These are phyloP conservation scores for Backusella liffmaniae DNA, from an alignment of 192 early-diverging fungal genomes.

Conservation along the genomic window DNA sequence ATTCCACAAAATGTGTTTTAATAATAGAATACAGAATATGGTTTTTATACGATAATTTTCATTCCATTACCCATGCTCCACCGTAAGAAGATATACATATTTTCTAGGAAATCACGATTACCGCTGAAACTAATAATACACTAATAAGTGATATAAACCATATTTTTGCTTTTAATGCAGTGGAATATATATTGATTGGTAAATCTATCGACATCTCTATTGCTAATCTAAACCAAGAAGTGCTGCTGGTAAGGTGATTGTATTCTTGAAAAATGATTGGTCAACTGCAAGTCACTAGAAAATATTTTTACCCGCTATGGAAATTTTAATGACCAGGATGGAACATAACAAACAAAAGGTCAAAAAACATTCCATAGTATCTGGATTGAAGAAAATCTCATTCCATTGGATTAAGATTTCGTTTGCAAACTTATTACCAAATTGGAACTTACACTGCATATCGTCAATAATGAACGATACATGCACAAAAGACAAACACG, in stretches of 20 bases:
- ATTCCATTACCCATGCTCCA: background rate
- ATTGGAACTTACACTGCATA: background rate
- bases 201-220: background rate
- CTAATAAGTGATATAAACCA: no score
- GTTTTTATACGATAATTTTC: background rate
- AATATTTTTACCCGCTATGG: background rate
- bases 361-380: background rate
- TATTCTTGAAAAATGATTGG: background rate
- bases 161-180: no score
- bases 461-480: background rate
- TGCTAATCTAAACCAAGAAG: no score
- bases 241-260: background rate
- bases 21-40: background rate
- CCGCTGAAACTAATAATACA: no score
- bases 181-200: background rate
- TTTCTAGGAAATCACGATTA: background rate
- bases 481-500: no score
- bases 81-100: no score
- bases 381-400: background rate
- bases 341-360: background rate
- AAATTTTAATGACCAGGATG: background rate
- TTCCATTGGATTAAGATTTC: background rate
- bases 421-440: background rate
- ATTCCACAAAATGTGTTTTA: no score
- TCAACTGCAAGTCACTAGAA: background rate